Base-by-base conservation (phyloP, 495 filamentous ascomycete species). In the Penicillium ochrochloron region DNA sequence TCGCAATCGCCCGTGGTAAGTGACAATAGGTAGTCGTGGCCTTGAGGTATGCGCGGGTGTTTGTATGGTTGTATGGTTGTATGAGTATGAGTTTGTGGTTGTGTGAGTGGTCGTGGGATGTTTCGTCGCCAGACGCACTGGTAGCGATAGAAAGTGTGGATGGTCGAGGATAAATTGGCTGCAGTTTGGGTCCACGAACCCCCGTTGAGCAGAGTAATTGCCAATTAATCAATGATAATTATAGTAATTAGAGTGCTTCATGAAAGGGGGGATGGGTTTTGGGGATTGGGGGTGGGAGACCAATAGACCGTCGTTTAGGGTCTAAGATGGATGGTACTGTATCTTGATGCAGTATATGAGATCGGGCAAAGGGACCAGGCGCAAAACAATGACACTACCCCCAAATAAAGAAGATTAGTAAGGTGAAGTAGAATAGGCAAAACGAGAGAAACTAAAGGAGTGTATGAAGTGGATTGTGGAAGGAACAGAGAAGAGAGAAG, bases 211-310 rank as follows among this genome's bases (percentile, higher is more conserved):
- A 53, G 60, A 60, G 44, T 66, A 46, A 50, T 64, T 63, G 55
- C 53, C 41, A 67, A 73, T 70, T 70, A 70, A 73, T 73, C 70
- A 69, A 71, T 35, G 61, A 60, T 64, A 66, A 73, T 73, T 71
- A 70, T 57, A 67, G 62, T 58, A 64, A 70, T 63, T 73, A 69
- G 64, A 64, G 64, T 66, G 64, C 55, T 65, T 66, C 54, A 58
- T 70, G 64, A 63, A 70, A 61, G 57, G 64, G 60, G 60, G 37
- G 14, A 41, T 41, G 27, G 48, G 25, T 31, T 29, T n/a, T 48
- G 9, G 48, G 27, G 5, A 12, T 61, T 21, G 39, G 31, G 39
- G 34, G 61, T 12, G 53, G 23, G n/a, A 25, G 44, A 27, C 11
- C 31, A 34, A 60, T 60, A 27, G 59, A 31, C 33, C 33, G 39